Conservation (phyloP, 805 yeast genomes). For the Kuraishia piskuri region DNA sequence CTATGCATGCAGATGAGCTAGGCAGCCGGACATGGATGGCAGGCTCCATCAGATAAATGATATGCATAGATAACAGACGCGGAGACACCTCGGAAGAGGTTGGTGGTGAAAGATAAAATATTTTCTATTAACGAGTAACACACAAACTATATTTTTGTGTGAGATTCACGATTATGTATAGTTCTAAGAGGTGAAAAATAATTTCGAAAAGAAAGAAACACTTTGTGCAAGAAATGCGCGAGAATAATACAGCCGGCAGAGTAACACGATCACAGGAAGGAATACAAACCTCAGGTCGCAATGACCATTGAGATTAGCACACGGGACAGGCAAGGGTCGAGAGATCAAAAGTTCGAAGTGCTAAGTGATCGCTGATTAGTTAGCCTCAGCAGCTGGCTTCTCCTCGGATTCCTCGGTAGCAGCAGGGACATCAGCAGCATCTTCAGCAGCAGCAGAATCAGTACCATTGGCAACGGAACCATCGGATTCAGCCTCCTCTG, state of each 20-base stretch:
- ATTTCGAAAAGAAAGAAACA: background rate
- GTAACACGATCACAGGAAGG: background rate
- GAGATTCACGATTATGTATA: background rate
- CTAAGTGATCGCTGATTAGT: background rate
- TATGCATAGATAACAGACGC: background rate
- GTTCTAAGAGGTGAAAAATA: background rate
- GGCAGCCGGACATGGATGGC: background rate
- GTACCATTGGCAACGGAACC: constrained; percentile 15
- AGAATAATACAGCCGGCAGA: background rate
- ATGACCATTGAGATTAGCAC: background rate
- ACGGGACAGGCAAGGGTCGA: background rate
- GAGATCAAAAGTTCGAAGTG: background rate
- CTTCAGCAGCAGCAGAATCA: constrained; percentile 6
- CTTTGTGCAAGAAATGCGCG: background rate
- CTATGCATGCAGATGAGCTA: background rate
- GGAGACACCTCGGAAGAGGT: background rate
- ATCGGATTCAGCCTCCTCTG: constrained; percentile 5
- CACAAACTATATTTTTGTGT: background rate
- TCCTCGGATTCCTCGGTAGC: background rate
- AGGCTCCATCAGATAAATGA: background rate
- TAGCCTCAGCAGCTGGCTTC: constrained; percentile 6
- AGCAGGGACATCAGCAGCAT: constrained; percentile 3
- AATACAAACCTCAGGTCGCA: background rate
- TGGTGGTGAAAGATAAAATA: background rate
- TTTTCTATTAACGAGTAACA: background rate